These are phyloP conservation scores for Emergomyces africanus DNA, from an alignment of 2,329 filamentous ascomycete genomes.

Conservation along the genomic window DNA sequence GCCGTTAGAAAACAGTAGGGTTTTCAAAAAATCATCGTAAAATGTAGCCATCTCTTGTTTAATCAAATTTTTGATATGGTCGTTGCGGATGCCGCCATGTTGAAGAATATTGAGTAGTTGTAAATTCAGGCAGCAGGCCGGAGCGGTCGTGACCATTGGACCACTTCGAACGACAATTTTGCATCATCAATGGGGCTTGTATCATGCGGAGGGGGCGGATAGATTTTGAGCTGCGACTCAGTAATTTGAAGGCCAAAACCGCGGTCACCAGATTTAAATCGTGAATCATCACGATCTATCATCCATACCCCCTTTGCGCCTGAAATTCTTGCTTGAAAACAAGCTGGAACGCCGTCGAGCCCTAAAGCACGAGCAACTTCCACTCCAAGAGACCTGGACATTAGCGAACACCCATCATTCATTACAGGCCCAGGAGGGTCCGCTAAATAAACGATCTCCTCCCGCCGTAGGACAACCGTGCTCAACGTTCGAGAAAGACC, in stretches of 20 bases:
- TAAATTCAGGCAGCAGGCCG: constrained; percentile 38
- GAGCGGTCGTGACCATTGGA: constrained; percentile 35
- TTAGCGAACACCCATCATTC: constrained; percentile 42
- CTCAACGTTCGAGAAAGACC: constrained; percentile 33
- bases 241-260: constrained; percentile 44
- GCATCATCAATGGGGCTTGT: constrained; percentile 24
- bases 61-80: constrained; percentile 32
- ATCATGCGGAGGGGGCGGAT: constrained; percentile 27
- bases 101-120: constrained; percentile 44
- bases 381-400: constrained; percentile 40
- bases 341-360: constrained; percentile 31
- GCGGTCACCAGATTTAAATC: constrained; percentile 14
- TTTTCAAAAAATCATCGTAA: constrained; percentile 23
- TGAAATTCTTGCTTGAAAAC: constrained; percentile 45
- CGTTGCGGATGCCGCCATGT: constrained; percentile 35
- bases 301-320: constrained; percentile 53
- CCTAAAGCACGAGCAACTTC: constrained; percentile 34
- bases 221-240: constrained; percentile 46
- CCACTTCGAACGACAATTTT: constrained; percentile 45
- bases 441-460: constrained; percentile 24
- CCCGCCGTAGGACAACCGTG: constrained; percentile 23
- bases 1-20: constrained; percentile 24
- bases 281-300: constrained; percentile 31
- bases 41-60: constrained; percentile 23
- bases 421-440: constrained; percentile 26